Base-by-base conservation (phyloP, 495 filamentous ascomycete species). In the Penicillium alfredii region DNA sequence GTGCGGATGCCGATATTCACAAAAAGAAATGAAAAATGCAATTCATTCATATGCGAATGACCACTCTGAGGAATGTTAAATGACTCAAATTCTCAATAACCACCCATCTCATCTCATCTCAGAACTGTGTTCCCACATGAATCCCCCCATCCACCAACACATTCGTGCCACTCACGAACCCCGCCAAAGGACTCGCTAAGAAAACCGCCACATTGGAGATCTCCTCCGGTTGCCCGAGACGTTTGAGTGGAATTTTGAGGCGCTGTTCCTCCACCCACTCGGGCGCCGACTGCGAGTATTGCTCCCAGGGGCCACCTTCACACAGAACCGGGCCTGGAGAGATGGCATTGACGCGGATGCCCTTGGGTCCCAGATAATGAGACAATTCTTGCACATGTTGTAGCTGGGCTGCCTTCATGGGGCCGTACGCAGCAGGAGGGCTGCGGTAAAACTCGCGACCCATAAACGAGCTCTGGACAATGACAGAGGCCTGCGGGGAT, bases 181-280 rank as follows among this genome's bases (percentile, higher is more conserved):
- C 35, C 1, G 21, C 31, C 14, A 42, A 23, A 8, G 39, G 30
- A 42, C 39, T 42, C n/a, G 39, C 39, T n/a, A 36, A 33, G 33
- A 44, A 44, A 1, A 44, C 29, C 3, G 41, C 41, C 8, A 44
- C 28, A 23, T 44, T 44, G 8, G 34, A 14, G 11, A 44, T 20
- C 12, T 44, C 41, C 28, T 38, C 10, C 6, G 41, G 22, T 4
- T 15, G n/a, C 24, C 41, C 36, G 4, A 44, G 10, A 12, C 41
- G 27, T 17, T 38, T 44, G 28, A 44, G 17, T 4, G 41, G 34
- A 16, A 44, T 26, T 12, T 44, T 44, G 20, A 28, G 21, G 4
- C 41, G 35, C 35, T 38, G 35, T 18, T 38, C 41, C 10, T 44
- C 41, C 18, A 44, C 41, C 41, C 41, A 44, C n/a, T 44, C 29